Evolutionary conservation across 2,329 filamentous ascomycete genomes (phyloP).

Genomic region (Aspergillaceae sp.): DNA sequence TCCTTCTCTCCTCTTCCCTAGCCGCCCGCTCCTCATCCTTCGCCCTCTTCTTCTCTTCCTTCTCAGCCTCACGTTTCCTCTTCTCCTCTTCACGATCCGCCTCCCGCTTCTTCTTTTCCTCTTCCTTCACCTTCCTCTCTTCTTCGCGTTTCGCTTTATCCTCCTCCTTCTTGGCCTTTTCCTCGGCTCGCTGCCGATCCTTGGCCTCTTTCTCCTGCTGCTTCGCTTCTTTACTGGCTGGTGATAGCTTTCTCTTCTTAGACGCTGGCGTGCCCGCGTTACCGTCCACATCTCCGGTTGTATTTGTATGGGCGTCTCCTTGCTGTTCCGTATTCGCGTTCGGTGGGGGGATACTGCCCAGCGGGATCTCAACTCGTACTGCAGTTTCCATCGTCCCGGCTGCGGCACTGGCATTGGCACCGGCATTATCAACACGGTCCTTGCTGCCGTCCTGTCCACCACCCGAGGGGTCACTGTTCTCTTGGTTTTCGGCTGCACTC

Average conservation of each 20-base stretch:
- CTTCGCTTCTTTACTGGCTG: slow-evolving; percentile 19
- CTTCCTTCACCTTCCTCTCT: slow-evolving; percentile 37
- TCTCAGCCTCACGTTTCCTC: slow-evolving; percentile 36
- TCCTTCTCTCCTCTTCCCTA: slow-evolving; percentile 38
- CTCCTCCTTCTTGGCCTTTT: slow-evolving; percentile 27
- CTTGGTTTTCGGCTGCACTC: slow-evolving; percentile 9
- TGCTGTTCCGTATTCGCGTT: neutral
- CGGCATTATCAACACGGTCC: neutral
- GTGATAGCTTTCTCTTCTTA: slow-evolving; percentile 28
- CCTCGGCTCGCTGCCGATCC: slow-evolving; percentile 14
- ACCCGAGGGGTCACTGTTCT: slow-evolving; percentile 8
- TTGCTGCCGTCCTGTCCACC: neutral
- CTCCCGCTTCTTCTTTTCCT: slow-evolving; percentile 39
- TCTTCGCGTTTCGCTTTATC: slow-evolving; percentile 26
- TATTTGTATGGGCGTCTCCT: neutral
- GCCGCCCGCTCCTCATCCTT: slow-evolving; percentile 32
- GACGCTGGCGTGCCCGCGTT: slow-evolving; percentile 8
- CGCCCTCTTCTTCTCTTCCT: slow-evolving; percentile 38
- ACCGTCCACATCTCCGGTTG: neutral
- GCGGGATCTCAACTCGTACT: neutral
- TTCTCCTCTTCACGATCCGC: slow-evolving; percentile 42
- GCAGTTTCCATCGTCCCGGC: neutral
- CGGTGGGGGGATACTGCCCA: slow-evolving; percentile 1
- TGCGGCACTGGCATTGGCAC: neutral
- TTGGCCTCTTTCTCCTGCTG: slow-evolving; percentile 22